A percentile compares a stretch with the other conserved stretches of the same genome.
These are phyloP conservation scores for Endothia cerciana DNA, from an alignment of 2,329 filamentous ascomycete species.

Conservation along the genomic window DNA sequence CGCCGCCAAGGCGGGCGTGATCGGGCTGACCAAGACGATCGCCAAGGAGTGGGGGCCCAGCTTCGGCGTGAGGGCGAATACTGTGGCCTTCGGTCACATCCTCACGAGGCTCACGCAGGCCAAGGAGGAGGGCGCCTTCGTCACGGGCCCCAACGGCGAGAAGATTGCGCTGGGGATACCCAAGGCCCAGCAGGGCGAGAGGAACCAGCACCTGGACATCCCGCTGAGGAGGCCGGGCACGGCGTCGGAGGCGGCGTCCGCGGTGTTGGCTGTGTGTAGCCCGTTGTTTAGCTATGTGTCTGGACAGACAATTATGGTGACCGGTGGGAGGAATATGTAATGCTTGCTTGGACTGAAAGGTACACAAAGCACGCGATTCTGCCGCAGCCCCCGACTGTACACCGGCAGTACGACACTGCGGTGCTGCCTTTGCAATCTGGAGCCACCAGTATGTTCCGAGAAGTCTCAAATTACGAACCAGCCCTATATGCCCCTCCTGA, in stretches of 20 bases:
- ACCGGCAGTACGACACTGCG: not conserved
- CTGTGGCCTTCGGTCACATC: conserved; percentile 83
- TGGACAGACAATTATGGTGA: conserved; percentile 86
- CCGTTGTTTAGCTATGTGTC: conserved; percentile 84
- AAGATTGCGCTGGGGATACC: conserved; percentile 78
- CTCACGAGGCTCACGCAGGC: conserved; percentile 78
- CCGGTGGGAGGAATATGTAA: conserved; percentile 71
- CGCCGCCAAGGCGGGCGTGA: conserved; percentile 81
- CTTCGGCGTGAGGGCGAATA: conserved; percentile 83
- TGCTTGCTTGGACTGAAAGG: not conserved
- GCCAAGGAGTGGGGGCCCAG: conserved; percentile 88
- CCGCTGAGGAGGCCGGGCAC: conserved; percentile 76
- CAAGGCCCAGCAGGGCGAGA: conserved; percentile 54
- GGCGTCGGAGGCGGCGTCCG: conserved; percentile 78
- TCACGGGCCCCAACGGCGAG: conserved; percentile 74
- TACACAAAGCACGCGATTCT: not conserved
- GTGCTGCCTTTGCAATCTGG: not conserved
- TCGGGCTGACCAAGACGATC: conserved; percentile 84
- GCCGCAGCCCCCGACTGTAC: not conserved
- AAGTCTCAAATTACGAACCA: conserved; percentile 19
- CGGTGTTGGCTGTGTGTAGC: conserved; percentile 77
- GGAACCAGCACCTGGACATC: conserved; percentile 66
- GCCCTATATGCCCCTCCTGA: conserved; percentile 16
- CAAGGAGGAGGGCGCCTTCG: conserved; percentile 82
- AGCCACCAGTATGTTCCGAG: not conserved